Evolutionary conservation across 1,284 basidiomycete species (phyloP), one percentile per base, ranked within the genome.

Genomic region (Trichosporon sp.): DNA sequence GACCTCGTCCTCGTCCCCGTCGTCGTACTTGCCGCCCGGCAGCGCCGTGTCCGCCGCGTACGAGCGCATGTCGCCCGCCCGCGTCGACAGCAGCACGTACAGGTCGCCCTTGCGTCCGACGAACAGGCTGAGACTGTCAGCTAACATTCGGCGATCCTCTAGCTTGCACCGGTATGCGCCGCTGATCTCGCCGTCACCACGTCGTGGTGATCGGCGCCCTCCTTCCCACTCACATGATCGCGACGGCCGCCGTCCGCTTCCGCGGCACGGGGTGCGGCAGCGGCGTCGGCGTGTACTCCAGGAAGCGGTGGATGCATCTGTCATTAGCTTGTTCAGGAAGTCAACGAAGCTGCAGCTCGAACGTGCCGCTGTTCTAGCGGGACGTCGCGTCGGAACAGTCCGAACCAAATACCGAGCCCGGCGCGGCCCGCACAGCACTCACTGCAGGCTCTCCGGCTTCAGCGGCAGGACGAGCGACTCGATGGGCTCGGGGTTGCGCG

Each of bases 11-110:
- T 77, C 79, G 78, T 94, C 92, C 23, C 84, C 85, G 1, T 84
- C 84, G 31, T 94, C 92, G 21, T 89, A 86, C 76, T 89, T 92
- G 0, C 92, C 92, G 3, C 92, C 92, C 0, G 92, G 92, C 3
- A 94, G 81, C 1, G 91, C 90, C 0, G 92, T 94, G 79, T 94
- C 92, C 0, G 91, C 90, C 0, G 92, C 91, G 74, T 91, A 95
- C 3, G 89, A 87, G 53, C 89, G 85, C 75, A 94, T 82, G 1
- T 87, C 87, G 0, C 89, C 85, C 1, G 92, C 88, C 1, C 92
- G 89, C 75, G 80, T 81, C 1, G 80, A 81, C 11, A 94, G 85
- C 3, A 94, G 77, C 1, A 94, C 92, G 75, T 93, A 91, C 29
- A 95, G 78, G 75, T 94, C 91, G 3, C 92, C 92, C 63, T 86